A percentile compares a stretch with the other conserved stretches of the same genome.
phyloP scores from a whole-genome alignment of 495 filamentous ascomycete species.

The Neurospora cerealis region DNA sequence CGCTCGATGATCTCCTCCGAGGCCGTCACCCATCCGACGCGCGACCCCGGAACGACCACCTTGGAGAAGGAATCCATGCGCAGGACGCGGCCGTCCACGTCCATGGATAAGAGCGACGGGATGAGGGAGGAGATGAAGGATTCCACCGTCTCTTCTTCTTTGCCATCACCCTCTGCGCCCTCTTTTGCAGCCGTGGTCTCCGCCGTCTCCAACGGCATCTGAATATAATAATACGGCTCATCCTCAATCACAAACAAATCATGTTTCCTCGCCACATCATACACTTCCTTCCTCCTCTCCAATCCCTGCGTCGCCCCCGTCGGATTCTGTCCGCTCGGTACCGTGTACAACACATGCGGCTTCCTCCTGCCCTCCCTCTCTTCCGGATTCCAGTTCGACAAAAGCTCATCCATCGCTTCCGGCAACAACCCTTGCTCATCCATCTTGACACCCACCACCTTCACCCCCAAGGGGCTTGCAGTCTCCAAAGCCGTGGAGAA shows the following conservation, averaged over 20 bases:
- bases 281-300: conserved; percentile 58
- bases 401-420: conserved; percentile 50
- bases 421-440: conserved; percentile 72
- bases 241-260: conserved; percentile 87
- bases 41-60: conserved; percentile 66
- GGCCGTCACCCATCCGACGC: conserved; percentile 71
- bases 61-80: conserved; percentile 79
- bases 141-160: conserved; percentile 10
- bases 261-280: conserved; percentile 68
- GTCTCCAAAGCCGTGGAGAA: conserved; percentile 80
- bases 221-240: conserved; percentile 94
- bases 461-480: conserved; percentile 63
- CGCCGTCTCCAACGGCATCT: conserved; percentile 75
- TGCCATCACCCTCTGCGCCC: neutral
- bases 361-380: conserved; percentile 49
- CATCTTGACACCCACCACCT: conserved; percentile 62
- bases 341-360: conserved; percentile 71
- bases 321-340: conserved; percentile 85
- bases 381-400: conserved; percentile 55
- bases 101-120: conserved; percentile 58
- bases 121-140: conserved; percentile 42
- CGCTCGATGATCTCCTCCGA: conserved; percentile 75
- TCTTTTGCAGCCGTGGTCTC: conserved; percentile 1
- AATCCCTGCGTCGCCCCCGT: conserved; percentile 73
- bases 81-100: conserved; percentile 54